Evolutionary conservation across 768 basidiomycete species (phyloP).

Genomic region (Hygrocybe punicea): DNA sequence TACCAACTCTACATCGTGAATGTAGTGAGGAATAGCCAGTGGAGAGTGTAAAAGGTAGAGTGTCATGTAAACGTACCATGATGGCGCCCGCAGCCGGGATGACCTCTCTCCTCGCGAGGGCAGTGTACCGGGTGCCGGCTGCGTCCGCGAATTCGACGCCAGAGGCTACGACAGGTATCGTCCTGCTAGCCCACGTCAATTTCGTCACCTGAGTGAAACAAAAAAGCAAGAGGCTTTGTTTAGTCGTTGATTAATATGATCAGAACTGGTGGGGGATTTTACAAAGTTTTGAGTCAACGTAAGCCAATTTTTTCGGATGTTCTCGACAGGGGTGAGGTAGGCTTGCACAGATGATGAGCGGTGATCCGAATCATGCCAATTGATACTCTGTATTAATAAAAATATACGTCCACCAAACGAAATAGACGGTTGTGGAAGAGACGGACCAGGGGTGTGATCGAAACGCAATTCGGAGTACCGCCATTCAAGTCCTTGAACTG

Average conservation of each 20-base stretch:
- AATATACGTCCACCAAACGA: background rate
- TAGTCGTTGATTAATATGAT: too few relatives aligned
- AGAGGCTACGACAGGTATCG: slow-evolving; percentile 39
- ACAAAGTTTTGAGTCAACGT: slow-evolving; percentile 44
- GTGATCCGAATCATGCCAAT: slow-evolving; percentile 48
- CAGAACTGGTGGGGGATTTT: too few relatives aligned
- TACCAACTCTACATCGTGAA: slow-evolving; percentile 42
- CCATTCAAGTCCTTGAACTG: slow-evolving; percentile 53
- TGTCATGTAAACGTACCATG: slow-evolving; percentile 22
- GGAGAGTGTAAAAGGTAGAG: background rate
- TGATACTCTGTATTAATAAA: slow-evolving; percentile 36
- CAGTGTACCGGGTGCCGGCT: slow-evolving; percentile 38
- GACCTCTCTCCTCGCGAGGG: slow-evolving; percentile 46
- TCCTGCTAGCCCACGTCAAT: slow-evolving; percentile 38
- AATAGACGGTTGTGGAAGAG: too few relatives aligned
- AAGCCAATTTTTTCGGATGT: slow-evolving; percentile 45
- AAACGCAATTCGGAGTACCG: slow-evolving; percentile 53
- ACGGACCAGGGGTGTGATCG: slow-evolving; percentile 51
- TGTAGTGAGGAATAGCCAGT: background rate
- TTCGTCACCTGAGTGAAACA: slow-evolving; percentile 41
- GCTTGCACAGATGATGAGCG: slow-evolving; percentile 54
- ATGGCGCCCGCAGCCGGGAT: slow-evolving; percentile 55
- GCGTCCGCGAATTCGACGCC: slow-evolving; percentile 47
- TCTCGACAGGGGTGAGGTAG: slow-evolving; percentile 54
- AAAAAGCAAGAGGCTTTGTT: too few relatives aligned